phyloP scores from a whole-genome alignment of 495 filamentous ascomycete species.

The Baudoinia panamericana region DNA sequence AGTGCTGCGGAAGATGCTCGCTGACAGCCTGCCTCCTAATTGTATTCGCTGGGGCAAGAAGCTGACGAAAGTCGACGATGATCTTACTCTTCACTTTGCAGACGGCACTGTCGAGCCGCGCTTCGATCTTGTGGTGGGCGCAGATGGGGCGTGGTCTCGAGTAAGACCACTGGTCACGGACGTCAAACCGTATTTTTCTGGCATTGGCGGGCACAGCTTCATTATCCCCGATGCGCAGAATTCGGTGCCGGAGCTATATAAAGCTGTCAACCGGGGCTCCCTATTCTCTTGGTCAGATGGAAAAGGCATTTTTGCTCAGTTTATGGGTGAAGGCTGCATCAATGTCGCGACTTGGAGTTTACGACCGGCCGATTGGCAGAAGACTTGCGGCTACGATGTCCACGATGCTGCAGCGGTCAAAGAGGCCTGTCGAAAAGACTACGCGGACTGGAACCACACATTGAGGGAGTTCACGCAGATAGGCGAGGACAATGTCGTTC shows the following conservation, averaged over 20 bases:
- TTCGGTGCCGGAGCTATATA: constrained; percentile 26
- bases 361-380: constrained; percentile 30
- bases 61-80: constrained; percentile 8
- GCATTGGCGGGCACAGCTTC: constrained; percentile 24
- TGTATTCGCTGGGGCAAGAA: constrained; percentile 24
- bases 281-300: constrained; percentile 32
- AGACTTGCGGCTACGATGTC: constrained; percentile 26
- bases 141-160: constrained; percentile 49
- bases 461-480: constrained; percentile 5
- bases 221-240: constrained; percentile 25
- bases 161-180: constrained; percentile 38
- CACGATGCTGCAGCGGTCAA: constrained; percentile 8
- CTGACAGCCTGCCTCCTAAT: constrained; percentile 28
- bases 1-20: constrained; percentile 32
- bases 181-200: constrained; percentile 38
- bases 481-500: constrained; percentile 6
- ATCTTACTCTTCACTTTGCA: constrained; percentile 23
- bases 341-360: constrained; percentile 22
- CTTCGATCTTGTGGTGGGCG: constrained; percentile 47
- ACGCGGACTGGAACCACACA: constrained; percentile 14
- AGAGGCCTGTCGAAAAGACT: constrained; percentile 1
- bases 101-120: constrained; percentile 20
- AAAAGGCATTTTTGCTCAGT: constrained; percentile 31
- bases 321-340: constrained; percentile 36
- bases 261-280: constrained; percentile 34